phyloP scores from a whole-genome alignment of 495 filamentous ascomycete species.

The Tuber brumale region DNA sequence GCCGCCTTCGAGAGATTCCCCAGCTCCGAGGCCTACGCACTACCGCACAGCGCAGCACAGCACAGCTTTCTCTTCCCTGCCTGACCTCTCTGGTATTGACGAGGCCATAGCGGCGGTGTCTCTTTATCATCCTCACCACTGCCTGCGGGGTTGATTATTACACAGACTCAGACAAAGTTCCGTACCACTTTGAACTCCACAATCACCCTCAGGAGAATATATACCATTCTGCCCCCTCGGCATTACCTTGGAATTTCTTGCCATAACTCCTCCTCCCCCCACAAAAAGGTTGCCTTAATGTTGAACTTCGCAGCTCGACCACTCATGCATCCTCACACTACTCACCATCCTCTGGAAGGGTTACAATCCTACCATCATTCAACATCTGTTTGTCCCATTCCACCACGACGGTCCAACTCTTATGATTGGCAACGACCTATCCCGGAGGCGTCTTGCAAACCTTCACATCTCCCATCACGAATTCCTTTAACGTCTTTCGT shows the following conservation, averaged over 20 bases:
- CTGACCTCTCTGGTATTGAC: slow-evolving; percentile 35
- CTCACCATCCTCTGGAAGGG: slow-evolving; percentile 37
- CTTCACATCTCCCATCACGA: slow-evolving; percentile 18
- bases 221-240: slow-evolving; percentile 19
- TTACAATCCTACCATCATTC: slow-evolving; percentile 22
- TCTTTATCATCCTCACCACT: slow-evolving; percentile 36
- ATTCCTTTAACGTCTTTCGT: slow-evolving; percentile 21
- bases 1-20: neutral
- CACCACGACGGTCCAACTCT: neutral
- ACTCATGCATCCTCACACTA: slow-evolving; percentile 36
- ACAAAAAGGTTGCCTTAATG: slow-evolving; percentile 27
- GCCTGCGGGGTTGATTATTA: slow-evolving; percentile 33
- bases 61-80: slow-evolving; percentile 34
- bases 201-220: slow-evolving; percentile 1
- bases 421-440: neutral
- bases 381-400: neutral
- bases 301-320: slow-evolving; percentile 37
- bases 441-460: slow-evolving; percentile 1
- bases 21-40: slow-evolving; percentile 5
- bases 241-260: slow-evolving; percentile 34
- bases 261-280: slow-evolving; percentile 26
- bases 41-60: slow-evolving; percentile 24
- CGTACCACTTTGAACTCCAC: neutral
- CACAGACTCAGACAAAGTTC: neutral
- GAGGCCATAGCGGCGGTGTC: slow-evolving; percentile 38